Evolutionary conservation across 192 early-diverging fungal genomes (phyloP).

Genomic region (Chytriomyces hyalinus): DNA sequence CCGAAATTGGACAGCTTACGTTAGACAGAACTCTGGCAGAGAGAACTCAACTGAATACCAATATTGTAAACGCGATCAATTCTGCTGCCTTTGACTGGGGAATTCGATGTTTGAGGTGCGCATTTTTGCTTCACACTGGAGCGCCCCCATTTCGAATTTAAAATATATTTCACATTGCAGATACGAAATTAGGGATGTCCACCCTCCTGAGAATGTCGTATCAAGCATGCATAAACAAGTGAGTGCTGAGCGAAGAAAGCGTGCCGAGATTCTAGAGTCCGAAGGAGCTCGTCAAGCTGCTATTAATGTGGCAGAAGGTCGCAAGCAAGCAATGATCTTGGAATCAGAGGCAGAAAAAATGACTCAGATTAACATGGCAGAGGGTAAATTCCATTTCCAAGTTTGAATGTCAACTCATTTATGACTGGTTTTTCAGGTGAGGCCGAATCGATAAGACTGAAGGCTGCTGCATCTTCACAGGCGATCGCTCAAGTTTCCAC

Average conservation of each 20-base stretch:
- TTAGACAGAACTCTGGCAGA: constrained; percentile 94
- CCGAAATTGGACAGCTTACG: constrained; percentile 98
- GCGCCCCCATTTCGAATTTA: not conserved
- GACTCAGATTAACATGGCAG: constrained; percentile 88
- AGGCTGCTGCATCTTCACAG: constrained; percentile 79
- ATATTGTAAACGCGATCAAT: constrained; percentile 96
- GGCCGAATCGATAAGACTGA: constrained; percentile 84
- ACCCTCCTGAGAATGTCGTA: constrained; percentile 93
- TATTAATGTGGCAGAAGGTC: constrained; percentile 97
- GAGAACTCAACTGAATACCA: constrained; percentile 87
- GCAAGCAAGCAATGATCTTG: constrained; percentile 87
- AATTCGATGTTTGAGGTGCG: constrained; percentile 81
- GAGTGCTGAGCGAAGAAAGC: constrained; percentile 92
- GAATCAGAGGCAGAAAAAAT: constrained; percentile 92
- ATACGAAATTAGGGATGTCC: constrained; percentile 96
- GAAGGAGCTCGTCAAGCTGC: constrained; percentile 78
- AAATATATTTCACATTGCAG: not conserved
- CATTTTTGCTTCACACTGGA: not conserved
- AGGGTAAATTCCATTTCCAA: constrained; percentile 51
- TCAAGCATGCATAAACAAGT: constrained; percentile 98
- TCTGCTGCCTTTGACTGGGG: constrained; percentile 93
- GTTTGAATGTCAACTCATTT: constrained; percentile 7
- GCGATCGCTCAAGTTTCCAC: constrained; percentile 81
- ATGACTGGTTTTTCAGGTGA: constrained; percentile 60
- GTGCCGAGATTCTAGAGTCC: constrained; percentile 85